Conservation (phyloP, 345 rosid species). For the Salix dunnii region DNA sequence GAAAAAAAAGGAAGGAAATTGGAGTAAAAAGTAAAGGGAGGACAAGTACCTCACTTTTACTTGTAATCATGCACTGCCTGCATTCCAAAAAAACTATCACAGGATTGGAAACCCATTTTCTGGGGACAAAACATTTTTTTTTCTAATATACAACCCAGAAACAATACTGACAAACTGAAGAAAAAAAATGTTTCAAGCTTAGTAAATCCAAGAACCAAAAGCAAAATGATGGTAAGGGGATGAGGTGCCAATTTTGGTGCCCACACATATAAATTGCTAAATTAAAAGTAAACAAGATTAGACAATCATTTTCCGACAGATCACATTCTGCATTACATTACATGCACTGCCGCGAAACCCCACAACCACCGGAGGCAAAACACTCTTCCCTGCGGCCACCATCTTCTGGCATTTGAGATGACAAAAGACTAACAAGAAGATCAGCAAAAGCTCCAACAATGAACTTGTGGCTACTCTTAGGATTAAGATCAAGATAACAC, state of each 20-base stretch:
- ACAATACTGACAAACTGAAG: neutral
- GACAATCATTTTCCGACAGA: conserved; percentile 15
- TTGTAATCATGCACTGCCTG: too few relatives aligned
- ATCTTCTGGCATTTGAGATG: conserved; percentile 6
- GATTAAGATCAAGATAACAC: conserved; percentile 69
- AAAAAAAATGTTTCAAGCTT: neutral
- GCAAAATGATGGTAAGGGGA: neutral
- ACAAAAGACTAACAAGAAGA: conserved; percentile 63
- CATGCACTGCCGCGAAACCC: conserved; percentile 11
- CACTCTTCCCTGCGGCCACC: conserved; percentile 1
- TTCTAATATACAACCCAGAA: neutral
- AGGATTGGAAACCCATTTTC: neutral
- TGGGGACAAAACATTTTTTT: neutral
- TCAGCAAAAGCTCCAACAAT: conserved; percentile 78
- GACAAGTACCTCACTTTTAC: too few relatives aligned
- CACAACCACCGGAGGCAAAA: neutral
- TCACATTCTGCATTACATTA: conserved; percentile 13
- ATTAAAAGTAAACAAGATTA: conserved; percentile 17
- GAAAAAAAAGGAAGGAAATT: too few relatives aligned
- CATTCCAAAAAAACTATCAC: neutral
- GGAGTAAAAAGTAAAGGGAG: too few relatives aligned
- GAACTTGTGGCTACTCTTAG: conserved; percentile 58
- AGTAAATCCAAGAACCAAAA: neutral
- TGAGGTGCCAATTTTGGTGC: conserved; percentile 12
- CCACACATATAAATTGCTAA: conserved; percentile 8